A percentile compares a stretch with the other conserved stretches of the same genome.
Conservation (phyloP, 176 grass and related monocot genomes). For the Hsuehochloa calcarea region DNA sequence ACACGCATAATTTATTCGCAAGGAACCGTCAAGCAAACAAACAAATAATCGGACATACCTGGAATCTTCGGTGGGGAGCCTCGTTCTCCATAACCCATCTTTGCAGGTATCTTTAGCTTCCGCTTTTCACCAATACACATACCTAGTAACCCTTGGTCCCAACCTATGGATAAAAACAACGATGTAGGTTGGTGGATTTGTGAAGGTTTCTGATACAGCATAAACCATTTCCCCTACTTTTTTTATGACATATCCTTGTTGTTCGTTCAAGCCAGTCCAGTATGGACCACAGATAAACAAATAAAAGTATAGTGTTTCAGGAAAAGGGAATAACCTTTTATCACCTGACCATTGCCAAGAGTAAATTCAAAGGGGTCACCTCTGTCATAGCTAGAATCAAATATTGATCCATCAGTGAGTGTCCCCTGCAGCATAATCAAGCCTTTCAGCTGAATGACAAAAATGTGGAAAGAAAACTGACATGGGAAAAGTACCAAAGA, state of each 20-base stretch:
- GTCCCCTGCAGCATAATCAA: constrained; percentile 58
- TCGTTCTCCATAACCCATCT: constrained; percentile 79
- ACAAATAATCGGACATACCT: constrained; percentile 50
- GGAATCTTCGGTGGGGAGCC: constrained; percentile 94
- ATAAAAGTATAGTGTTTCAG: background rate
- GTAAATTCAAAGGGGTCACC: constrained; percentile 92
- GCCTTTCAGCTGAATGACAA: constrained; percentile 17
- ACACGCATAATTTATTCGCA: constrained; percentile 18
- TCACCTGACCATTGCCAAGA: constrained; percentile 89
- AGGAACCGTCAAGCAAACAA: constrained; percentile 34
- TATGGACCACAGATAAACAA: constrained; percentile 18
- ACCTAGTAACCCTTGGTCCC: constrained; percentile 92
- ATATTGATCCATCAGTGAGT: constrained; percentile 85
- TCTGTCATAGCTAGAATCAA: constrained; percentile 94
- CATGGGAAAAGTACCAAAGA: background rate
- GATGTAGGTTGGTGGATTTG: constrained; percentile 13
- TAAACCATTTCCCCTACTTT: background rate
- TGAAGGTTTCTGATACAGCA: constrained; percentile 1
- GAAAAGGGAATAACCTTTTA: constrained; percentile 62
- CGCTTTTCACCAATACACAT: constrained; percentile 95
- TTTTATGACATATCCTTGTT: constrained; percentile 10
- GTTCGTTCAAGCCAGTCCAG: background rate
- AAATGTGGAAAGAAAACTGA: background rate
- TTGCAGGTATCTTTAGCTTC: constrained; percentile 86
- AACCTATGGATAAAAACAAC: constrained; percentile 54